Evolutionary conservation across 208 protist species (phyloP).

Genomic region (Acanthamoeba sp.): DNA sequence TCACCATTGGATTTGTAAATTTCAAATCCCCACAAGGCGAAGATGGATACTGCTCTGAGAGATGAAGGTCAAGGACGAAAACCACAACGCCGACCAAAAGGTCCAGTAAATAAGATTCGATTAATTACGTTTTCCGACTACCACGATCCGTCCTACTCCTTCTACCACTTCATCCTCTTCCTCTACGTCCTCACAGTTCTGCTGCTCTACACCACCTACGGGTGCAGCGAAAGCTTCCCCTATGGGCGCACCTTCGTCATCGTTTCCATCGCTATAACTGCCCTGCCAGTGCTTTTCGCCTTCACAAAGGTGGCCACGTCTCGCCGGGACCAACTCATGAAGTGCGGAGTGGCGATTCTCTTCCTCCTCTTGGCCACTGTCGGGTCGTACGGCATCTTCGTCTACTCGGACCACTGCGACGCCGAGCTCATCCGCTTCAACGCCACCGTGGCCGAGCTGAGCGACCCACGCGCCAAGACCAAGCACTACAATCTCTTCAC

Average conservation of each 20-base stretch:
- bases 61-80: neutral
- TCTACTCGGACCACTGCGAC: conserved; percentile 67
- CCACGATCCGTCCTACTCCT: conserved; percentile 38
- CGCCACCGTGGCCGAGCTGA: conserved; percentile 42
- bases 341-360: neutral
- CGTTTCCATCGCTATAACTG: conserved; percentile 10
- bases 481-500: conserved; percentile 65
- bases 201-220: conserved; percentile 69
- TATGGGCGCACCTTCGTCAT: conserved; percentile 48
- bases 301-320: conserved; percentile 43
- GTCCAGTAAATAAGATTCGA: neutral
- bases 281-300: conserved; percentile 40
- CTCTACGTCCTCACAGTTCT: conserved; percentile 59
- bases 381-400: conserved; percentile 5
- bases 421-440: conserved; percentile 21
- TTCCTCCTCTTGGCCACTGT: conserved; percentile 35
- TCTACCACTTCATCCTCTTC: conserved; percentile 75
- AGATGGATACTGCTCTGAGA: neutral
- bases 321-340: neutral
- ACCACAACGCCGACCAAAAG: neutral
- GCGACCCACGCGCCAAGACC: conserved; percentile 7
- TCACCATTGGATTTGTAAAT: too few relatives aligned
- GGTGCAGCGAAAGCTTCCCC: conserved; percentile 19
- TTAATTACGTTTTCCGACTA: conserved; percentile 61
- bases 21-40: too few relatives aligned